Evolutionary conservation across 768 basidiomycete species (phyloP).

Genomic region (Leccinum barrowsii): DNA sequence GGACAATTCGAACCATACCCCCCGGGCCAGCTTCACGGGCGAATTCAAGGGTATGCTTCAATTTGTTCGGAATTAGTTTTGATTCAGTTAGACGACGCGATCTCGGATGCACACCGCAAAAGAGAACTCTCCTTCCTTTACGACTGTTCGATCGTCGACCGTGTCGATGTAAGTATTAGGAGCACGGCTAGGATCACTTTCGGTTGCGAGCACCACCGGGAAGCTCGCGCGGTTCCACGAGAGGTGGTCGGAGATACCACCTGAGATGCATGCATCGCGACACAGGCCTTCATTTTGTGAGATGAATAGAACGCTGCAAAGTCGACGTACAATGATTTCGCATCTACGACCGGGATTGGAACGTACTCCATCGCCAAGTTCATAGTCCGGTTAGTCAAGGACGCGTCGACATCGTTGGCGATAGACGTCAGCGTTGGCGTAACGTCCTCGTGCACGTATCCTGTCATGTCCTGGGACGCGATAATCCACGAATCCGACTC

Average conservation of each 20-base stretch:
- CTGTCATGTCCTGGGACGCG: conserved; percentile 34
- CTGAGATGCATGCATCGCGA: conserved; percentile 20
- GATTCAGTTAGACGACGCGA: neutral
- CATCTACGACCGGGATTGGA: conserved; percentile 9
- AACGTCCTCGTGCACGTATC: conserved; percentile 22
- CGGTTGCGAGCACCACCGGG: conserved; percentile 40
- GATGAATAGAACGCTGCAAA: neutral
- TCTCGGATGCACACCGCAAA: conserved; percentile 25
- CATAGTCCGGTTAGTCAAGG: conserved; percentile 39
- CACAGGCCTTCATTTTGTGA: neutral
- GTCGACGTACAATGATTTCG: conserved; percentile 31
- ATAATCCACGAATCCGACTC: neutral
- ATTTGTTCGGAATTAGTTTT: neutral
- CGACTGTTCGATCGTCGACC: conserved; percentile 20
- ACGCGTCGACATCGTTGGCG: conserved; percentile 38
- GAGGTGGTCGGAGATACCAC: conserved; percentile 44
- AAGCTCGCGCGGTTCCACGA: conserved; percentile 42
- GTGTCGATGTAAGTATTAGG: conserved; percentile 42
- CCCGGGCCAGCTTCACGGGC: conserved; percentile 45
- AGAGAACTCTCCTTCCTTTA: conserved; percentile 39
- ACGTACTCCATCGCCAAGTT: conserved; percentile 32
- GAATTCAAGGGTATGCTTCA: conserved; percentile 53
- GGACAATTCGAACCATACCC: conserved; percentile 5
- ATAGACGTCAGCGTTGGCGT: conserved; percentile 24
- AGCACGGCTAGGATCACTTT: conserved; percentile 38